Evolutionary conservation across 257 asterid species (phyloP), one percentile per base, ranked within the genome.

Genomic region (Capsicum chinense): DNA sequence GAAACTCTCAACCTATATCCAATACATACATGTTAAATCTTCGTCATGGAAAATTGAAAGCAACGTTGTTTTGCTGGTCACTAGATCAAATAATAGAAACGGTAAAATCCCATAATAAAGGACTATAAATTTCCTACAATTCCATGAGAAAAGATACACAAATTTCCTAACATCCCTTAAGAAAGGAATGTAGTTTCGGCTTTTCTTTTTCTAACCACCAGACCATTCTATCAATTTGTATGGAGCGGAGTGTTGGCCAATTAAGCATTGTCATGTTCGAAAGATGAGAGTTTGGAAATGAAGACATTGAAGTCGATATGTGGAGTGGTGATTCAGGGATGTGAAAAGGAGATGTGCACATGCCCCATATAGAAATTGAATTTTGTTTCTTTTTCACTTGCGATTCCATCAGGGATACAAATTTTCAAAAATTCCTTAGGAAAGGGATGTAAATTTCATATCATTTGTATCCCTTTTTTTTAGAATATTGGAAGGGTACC

Each of bases 81-180:
- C 78, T 39, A 69, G 78, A 69, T 69, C 54, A 69, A 69, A 16
- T 39, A 7, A 69, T 39, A 69, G 33, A 69, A 39, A 68, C 15
- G 6, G 7, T 37, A 39, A 39, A 7, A 69, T 69, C 33, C 33
- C 78, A 69, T 13, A 67, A 3, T 19, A 19, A 62, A 60, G 35
- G 13, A 12, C 14, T 37, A 37, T 26, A 26, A 26, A 26, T 26
- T 26, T 26, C 33, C 33, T 26, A 26, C 2, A 26, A 26, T 26
- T 26, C 33, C 33, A 26, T 26, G 33, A 26, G 33, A 26, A 26
- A 26, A 26, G 33, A 26, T 0, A 26, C 33, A 26, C n/a, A 35
- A 37, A 68, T 68, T 7, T 68, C 26, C 73, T 13, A 66, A 6
- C 33, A 66, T 12, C 73, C 50, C 12, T 12, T 67, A 7, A 5